A percentile compares a stretch with the other conserved stretches of the same genome.
phyloP scores from a whole-genome alignment of 176 grass and related monocot genomes.

The sorghum (Sorghum bicolor) region DNA sequence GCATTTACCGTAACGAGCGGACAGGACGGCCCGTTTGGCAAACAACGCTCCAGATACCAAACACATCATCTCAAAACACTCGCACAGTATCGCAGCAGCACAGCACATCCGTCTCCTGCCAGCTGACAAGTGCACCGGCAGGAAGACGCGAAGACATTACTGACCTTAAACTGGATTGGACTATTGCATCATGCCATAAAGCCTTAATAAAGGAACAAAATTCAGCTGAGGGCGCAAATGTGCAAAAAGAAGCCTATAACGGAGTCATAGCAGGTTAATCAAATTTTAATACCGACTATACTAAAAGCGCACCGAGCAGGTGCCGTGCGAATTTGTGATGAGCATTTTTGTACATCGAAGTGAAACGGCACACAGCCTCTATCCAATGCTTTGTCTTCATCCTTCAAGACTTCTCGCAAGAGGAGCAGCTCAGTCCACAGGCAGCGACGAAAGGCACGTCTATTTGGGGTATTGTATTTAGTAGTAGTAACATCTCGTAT shows the following conservation, averaged over 20 bases:
- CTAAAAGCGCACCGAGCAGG: slow-evolving; percentile 33
- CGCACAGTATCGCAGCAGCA: too few species aligned
- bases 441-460: slow-evolving; percentile 22
- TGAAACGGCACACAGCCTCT: background rate
- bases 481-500: slow-evolving; percentile 36
- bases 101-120: too few species aligned
- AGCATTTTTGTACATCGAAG: slow-evolving; percentile 27
- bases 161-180: background rate
- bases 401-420: background rate
- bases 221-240: background rate
- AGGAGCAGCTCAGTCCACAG: background rate
- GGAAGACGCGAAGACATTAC: background rate
- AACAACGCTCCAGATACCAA: too few species aligned
- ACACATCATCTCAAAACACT: too few species aligned
- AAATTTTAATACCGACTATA: slow-evolving; percentile 8
- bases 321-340: background rate
- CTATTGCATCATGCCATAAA: background rate
- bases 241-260: background rate
- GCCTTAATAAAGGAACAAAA: background rate
- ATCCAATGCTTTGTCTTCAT: slow-evolving; percentile 10
- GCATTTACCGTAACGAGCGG: too few species aligned
- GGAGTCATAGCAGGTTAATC: slow-evolving; percentile 15
- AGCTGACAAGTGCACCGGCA: background rate
- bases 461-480: slow-evolving; percentile 34
- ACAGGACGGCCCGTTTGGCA: too few species aligned